Percentiles rank a stretch among this genome's conserved stretches.
phyloP scores from a whole-genome alignment of 1,139 yeast genomes.

The Pichiaceae sp. region DNA sequence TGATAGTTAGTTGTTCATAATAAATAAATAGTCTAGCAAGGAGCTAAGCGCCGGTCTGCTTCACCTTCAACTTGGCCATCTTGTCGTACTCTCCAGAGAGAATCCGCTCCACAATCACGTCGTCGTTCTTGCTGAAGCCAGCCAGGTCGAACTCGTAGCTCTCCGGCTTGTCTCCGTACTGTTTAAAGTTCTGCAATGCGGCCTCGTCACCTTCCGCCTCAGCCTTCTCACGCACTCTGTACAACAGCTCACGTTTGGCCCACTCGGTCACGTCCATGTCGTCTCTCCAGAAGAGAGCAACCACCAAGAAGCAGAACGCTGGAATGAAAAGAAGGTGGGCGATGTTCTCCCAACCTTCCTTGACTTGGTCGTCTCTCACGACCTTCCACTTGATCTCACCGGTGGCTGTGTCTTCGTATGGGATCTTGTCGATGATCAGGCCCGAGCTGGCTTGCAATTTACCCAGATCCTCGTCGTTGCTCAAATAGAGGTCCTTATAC shows the following conservation, averaged over 20 bases:
- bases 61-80: constrained; percentile 56
- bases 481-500: constrained; percentile 50
- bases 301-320: constrained; percentile 39
- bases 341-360: constrained; percentile 80
- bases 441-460: constrained; percentile 55
- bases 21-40: too few relatives aligned
- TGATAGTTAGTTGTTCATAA: too few relatives aligned
- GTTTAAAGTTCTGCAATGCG: constrained; percentile 34
- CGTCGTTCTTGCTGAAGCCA: constrained; percentile 65
- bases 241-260: constrained; percentile 78
- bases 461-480: constrained; percentile 56
- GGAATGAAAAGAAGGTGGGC: constrained; percentile 70
- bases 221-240: constrained; percentile 66
- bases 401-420: constrained; percentile 69
- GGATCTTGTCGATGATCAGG: constrained; percentile 72
- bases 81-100: constrained; percentile 81
- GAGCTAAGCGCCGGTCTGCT: constrained; percentile 4
- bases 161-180: constrained; percentile 35
- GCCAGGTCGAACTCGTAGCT: constrained; percentile 43
- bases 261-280: constrained; percentile 42
- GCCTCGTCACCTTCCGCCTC: constrained; percentile 54
- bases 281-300: constrained; percentile 37
- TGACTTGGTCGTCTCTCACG: constrained; percentile 58
- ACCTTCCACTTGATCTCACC: constrained; percentile 79
- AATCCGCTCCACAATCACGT: constrained; percentile 72